These are phyloP conservation scores for Clonostachys solani DNA, from an alignment of 2,329 filamentous ascomycete species.

Conservation along the genomic window DNA sequence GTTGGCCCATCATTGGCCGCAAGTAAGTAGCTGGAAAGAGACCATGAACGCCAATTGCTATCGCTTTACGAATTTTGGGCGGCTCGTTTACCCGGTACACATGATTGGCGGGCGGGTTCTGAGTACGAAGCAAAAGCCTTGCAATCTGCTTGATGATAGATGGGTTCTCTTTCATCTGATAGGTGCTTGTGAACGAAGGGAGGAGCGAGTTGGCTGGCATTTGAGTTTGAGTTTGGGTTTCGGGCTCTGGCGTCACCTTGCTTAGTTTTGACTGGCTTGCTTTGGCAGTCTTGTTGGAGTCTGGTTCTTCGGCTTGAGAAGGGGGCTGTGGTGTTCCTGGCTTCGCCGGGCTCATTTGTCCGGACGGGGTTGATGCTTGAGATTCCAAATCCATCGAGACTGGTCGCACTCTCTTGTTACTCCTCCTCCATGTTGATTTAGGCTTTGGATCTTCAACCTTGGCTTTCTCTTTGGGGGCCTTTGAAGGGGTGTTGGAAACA, in stretches of 20 bases:
- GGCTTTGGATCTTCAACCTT: conserved; percentile 22
- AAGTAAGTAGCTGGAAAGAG: conserved; percentile 86
- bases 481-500: conserved; percentile 23
- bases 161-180: conserved; percentile 61
- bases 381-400: conserved; percentile 43
- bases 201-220: conserved; percentile 59
- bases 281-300: conserved; percentile 9
- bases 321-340: conserved; percentile 2
- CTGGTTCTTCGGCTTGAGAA: no score
- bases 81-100: conserved; percentile 66
- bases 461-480: conserved; percentile 6
- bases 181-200: conserved; percentile 66
- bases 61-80: conserved; percentile 74
- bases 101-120: conserved; percentile 59
- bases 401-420: conserved; percentile 43
- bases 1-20: conserved; percentile 88
- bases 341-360: conserved; percentile 11
- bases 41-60: conserved; percentile 92
- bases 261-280: conserved; percentile 17
- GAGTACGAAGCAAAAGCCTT: conserved; percentile 50
- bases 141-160: conserved; percentile 66
- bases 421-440: conserved; percentile 31
- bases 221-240: conserved; percentile 23
- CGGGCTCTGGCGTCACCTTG: conserved; percentile 11
- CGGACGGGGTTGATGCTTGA: conserved; percentile 21